These are phyloP conservation scores for Yamadazyma membranifaciens DNA, from an alignment of 1,139 yeast genomes.

Conservation along the genomic window DNA sequence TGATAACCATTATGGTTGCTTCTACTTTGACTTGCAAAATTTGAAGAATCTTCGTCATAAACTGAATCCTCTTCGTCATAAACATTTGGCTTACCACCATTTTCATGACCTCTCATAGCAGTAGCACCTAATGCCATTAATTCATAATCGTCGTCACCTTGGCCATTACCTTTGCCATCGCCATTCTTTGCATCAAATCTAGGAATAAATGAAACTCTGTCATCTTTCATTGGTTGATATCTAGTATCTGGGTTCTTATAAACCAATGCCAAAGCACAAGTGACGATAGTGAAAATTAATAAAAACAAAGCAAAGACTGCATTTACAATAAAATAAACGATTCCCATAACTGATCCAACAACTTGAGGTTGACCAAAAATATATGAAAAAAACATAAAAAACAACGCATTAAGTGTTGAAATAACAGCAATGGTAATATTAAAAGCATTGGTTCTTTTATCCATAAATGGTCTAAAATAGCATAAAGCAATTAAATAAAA, in stretches of 20 bases:
- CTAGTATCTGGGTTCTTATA: slow-evolving; percentile 94
- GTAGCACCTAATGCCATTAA: slow-evolving; percentile 86
- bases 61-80: slow-evolving; percentile 37
- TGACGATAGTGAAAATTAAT: slow-evolving; percentile 79
- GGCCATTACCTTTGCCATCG: slow-evolving; percentile 13
- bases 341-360: slow-evolving; percentile 89
- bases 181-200: slow-evolving; percentile 49
- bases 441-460: slow-evolving; percentile 87
- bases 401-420: slow-evolving; percentile 76
- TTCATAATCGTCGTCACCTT: slow-evolving; percentile 62
- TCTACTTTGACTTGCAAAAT: slow-evolving; percentile 13
- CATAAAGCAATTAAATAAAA: slow-evolving; percentile 62
- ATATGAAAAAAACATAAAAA: slow-evolving; percentile 86
- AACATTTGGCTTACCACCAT: slow-evolving; percentile 26
- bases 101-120: slow-evolving; percentile 78
- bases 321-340: slow-evolving; percentile 85
- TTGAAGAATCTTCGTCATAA: slow-evolving; percentile 32
- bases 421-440: slow-evolving; percentile 82
- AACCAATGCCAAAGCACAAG: slow-evolving; percentile 79
- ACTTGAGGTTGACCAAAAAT: slow-evolving; percentile 81
- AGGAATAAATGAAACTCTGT: slow-evolving; percentile 83
- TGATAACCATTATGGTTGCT: slow-evolving; percentile 11
- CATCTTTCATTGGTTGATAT: slow-evolving; percentile 96
- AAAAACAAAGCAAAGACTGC: slow-evolving; percentile 85
- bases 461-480: slow-evolving; percentile 85